Conservation (phyloP, 768 basidiomycete species). For the Dioszegia aurantiaca region DNA sequence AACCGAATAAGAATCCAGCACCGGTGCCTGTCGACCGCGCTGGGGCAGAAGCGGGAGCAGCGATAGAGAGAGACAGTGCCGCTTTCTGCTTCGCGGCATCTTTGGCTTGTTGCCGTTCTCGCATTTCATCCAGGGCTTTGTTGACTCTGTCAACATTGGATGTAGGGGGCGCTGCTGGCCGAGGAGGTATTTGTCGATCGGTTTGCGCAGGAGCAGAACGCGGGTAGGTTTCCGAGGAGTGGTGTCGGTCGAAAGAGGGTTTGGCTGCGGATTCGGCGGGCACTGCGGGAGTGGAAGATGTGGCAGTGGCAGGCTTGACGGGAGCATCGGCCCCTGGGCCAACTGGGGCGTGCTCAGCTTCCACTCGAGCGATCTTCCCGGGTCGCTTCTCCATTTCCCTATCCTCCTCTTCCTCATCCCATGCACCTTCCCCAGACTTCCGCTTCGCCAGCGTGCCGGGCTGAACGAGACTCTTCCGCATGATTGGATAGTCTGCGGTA, state of each 20-base stretch:
- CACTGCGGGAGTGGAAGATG: not conserved
- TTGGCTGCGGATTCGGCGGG: conserved; percentile 6
- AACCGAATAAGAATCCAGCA: conserved; percentile 39
- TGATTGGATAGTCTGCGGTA: conserved; percentile 24
- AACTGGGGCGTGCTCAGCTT: conserved; percentile 9
- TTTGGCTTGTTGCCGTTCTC: conserved; percentile 33
- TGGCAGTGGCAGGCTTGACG: not conserved
- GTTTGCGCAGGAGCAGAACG: conserved; percentile 1
- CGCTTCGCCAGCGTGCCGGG: conserved; percentile 34
- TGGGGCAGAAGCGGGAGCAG: conserved; percentile 7
- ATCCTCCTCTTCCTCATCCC: conserved; percentile 23
- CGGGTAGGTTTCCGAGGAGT: conserved; percentile 3
- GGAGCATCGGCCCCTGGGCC: not conserved
- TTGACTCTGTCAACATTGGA: conserved; percentile 38
- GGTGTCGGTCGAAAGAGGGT: conserved; percentile 5
- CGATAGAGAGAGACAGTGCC: conserved; percentile 17
- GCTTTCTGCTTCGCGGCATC: conserved; percentile 29
- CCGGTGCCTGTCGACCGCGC: conserved; percentile 23
- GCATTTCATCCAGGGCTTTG: conserved; percentile 37
- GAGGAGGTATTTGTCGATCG: not conserved
- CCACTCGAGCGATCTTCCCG: conserved; percentile 33
- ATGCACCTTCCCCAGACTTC: conserved; percentile 31
- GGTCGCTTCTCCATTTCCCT: conserved; percentile 26
- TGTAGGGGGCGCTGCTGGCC: conserved; percentile 3
- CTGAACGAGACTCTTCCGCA: conserved; percentile 38